These are phyloP conservation scores for Macrophomina phaseolina DNA, from an alignment of 2,329 filamentous ascomycete species.

Conservation along the genomic window DNA sequence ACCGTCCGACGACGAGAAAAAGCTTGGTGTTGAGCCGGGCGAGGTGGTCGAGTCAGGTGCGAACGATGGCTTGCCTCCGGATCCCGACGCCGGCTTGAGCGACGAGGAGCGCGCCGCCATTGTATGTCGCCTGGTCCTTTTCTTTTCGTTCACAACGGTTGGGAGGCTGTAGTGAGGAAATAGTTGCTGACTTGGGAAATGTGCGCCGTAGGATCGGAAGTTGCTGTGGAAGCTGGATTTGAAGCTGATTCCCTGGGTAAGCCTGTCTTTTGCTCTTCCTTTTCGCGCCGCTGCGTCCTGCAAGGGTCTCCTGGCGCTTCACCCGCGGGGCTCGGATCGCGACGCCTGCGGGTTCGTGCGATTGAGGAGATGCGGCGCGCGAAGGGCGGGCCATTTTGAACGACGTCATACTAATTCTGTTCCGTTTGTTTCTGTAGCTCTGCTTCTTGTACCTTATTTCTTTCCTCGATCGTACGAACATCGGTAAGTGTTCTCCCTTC, in stretches of 20 bases:
- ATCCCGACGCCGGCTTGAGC: conserved; percentile 69
- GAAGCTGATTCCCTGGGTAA: conserved; percentile 64
- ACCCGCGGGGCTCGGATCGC: no score
- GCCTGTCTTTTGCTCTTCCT: conserved; percentile 5
- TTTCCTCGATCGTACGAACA: conserved; percentile 75
- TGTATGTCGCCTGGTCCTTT: conserved; percentile 51
- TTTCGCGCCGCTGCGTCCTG: neutral
- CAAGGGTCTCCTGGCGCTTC: no score
- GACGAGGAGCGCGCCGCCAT: conserved; percentile 66
- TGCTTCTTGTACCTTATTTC: conserved; percentile 75
- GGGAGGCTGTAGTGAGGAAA: no score
- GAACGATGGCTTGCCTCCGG: conserved; percentile 40
- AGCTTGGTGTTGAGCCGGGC: conserved; percentile 28
- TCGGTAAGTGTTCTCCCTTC: conserved; percentile 41
- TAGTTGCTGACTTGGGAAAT: neutral
- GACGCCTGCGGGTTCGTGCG: no score
- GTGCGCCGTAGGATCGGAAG: conserved; percentile 60
- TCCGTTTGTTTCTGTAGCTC: conserved; percentile 49
- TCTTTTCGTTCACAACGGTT: no score
- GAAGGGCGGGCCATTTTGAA: neutral
- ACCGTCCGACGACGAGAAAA: conserved; percentile 31
- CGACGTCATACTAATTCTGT: neutral
- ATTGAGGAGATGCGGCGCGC: neutral
- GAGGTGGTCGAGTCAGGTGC: conserved; percentile 23
- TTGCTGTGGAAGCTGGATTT: conserved; percentile 67